Evolutionary conservation across 1,284 basidiomycete genomes (phyloP).

Genomic region (Naganishia sp.): DNA sequence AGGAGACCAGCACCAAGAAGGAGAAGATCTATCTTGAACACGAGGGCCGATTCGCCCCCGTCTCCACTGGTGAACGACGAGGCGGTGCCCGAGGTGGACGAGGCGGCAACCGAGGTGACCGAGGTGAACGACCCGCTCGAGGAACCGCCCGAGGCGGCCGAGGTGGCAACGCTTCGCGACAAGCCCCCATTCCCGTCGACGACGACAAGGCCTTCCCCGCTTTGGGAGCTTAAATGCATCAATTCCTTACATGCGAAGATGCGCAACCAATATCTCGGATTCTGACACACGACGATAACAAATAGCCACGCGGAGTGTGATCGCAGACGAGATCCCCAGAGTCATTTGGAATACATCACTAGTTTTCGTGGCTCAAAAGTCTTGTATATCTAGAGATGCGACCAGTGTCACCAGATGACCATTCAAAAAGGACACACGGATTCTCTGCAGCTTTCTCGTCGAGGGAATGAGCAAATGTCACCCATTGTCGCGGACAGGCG

Average conservation of each 20-base stretch:
- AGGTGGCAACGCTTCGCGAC: constrained; percentile 28
- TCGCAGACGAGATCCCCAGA: constrained; percentile 1
- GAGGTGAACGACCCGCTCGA: constrained; percentile 39
- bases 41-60: constrained; percentile 53
- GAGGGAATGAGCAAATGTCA: not conserved
- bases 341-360: constrained; percentile 15
- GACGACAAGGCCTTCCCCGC: constrained; percentile 83
- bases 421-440: constrained; percentile 22
- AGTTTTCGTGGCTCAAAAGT: constrained; percentile 21
- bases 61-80: constrained; percentile 37
- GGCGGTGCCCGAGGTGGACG: constrained; percentile 26
- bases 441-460: not conserved
- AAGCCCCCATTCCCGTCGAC: constrained; percentile 62
- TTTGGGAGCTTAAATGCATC: constrained; percentile 55
- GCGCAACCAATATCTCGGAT: not conserved
- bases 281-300: constrained; percentile 4
- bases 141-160: constrained; percentile 41
- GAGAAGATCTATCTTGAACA: constrained; percentile 55
- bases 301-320: constrained; percentile 17
- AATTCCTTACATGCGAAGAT: not conserved
- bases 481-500: not conserved
- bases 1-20: constrained; percentile 46
- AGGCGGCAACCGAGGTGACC: constrained; percentile 50
- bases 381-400: constrained; percentile 29
- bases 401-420: constrained; percentile 20